A percentile compares a stretch with the other conserved stretches of the same genome.
Conservation (phyloP, 202 grass and related monocot genomes). For the Thinopyrum obtusiflorum region DNA sequence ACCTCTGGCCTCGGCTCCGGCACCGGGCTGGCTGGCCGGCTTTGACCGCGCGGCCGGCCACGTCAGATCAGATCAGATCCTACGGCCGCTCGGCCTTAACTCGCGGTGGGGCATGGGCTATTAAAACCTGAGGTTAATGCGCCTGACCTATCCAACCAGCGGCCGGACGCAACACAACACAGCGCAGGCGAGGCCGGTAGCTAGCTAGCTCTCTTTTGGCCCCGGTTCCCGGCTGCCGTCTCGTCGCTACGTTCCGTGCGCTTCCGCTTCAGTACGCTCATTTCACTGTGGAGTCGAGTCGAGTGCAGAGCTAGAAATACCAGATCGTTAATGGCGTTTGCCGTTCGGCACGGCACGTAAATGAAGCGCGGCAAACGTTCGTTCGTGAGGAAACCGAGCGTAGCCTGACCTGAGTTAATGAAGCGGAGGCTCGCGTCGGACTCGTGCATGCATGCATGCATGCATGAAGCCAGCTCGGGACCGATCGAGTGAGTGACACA, state of each 20-base stretch:
- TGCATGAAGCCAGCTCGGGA: background rate
- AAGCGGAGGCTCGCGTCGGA: background rate
- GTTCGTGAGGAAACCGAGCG: too few species aligned
- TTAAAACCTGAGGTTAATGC: background rate
- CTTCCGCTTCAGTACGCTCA: background rate
- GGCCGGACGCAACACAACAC: too few species aligned
- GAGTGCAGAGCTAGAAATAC: background rate
- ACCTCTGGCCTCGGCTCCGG: background rate
- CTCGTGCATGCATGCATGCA: background rate
- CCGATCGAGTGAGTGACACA: background rate
- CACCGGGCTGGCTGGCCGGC: background rate
- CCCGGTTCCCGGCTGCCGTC: background rate
- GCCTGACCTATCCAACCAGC: background rate
- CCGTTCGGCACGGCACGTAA: background rate
- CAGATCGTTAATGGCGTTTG: background rate
- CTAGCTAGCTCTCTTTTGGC: background rate
- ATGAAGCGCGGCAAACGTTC: background rate
- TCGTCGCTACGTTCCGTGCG: background rate
- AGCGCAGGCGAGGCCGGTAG: too few species aligned
- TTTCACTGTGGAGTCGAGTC: background rate
- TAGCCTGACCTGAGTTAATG: background rate
- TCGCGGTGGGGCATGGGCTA: background rate
- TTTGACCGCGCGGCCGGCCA: background rate
- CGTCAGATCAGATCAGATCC: background rate
- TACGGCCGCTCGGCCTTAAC: background rate